Conservation (phyloP, 2,329 filamentous ascomycete species). For the Phoma sp. region DNA sequence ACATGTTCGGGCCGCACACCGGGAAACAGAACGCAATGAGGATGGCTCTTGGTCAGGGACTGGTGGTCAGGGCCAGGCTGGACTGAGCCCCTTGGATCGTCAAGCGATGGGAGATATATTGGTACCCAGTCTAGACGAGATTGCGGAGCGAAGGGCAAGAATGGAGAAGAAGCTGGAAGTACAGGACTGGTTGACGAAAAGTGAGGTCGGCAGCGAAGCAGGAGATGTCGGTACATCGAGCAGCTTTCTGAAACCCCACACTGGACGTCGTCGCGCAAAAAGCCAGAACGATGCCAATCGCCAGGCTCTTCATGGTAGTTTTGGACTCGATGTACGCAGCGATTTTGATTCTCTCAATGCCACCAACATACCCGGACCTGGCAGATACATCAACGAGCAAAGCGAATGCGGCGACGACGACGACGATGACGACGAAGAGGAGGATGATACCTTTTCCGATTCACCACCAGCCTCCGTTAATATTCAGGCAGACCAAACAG, state of each 20-base stretch:
- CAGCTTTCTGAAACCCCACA: conserved; percentile 36
- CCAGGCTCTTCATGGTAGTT: conserved; percentile 26
- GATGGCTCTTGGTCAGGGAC: conserved; percentile 57
- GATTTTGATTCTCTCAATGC: conserved; percentile 45
- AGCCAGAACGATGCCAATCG: conserved; percentile 51
- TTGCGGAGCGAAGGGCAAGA: conserved; percentile 54
- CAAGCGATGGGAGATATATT: conserved; percentile 49
- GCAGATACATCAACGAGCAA: conserved; percentile 50
- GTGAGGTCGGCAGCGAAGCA: conserved; percentile 55
- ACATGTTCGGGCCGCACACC: conserved; percentile 39
- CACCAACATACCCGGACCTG: conserved; percentile 58
- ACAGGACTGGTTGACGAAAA: conserved; percentile 58
- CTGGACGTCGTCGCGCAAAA: conserved; percentile 55
- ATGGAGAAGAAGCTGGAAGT: conserved; percentile 62
- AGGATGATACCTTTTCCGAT: background rate
- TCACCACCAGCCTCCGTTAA: conserved; percentile 47
- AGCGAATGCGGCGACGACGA: conserved; percentile 48
- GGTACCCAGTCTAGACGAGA: conserved; percentile 59
- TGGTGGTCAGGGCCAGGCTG: conserved; percentile 50
- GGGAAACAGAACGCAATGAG: conserved; percentile 44
- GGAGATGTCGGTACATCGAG: conserved; percentile 46
- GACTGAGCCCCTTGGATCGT: conserved; percentile 56
- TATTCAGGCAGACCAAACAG: conserved; percentile 30
- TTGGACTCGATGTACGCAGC: conserved; percentile 43
- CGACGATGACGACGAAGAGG: conserved; percentile 40